Evolutionary conservation across 1,284 basidiomycete species (phyloP).

Genomic region (Sporisorium iseilematis-ciliati): DNA sequence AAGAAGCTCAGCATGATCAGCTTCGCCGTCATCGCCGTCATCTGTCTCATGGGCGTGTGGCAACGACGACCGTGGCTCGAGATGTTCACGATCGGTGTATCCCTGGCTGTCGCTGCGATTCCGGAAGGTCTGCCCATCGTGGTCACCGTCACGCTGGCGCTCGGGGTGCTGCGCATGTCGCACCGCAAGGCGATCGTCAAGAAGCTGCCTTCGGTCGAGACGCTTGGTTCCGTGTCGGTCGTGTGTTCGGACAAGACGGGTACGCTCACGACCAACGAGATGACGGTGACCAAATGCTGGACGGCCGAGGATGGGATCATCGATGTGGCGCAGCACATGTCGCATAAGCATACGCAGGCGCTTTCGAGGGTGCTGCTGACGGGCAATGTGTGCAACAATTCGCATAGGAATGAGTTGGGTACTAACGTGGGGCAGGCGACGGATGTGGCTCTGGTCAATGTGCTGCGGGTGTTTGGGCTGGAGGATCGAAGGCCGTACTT

Average conservation of each 20-base stretch:
- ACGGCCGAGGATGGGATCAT: conserved; percentile 82
- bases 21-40: conserved; percentile 91
- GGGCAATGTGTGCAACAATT: conserved; percentile 74
- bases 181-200: conserved; percentile 96
- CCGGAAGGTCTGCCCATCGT: conserved; percentile 97
- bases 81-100: conserved; percentile 99
- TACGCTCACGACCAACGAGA: conserved; percentile 94
- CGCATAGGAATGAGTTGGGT: conserved; percentile 79
- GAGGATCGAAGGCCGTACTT: conserved; percentile 80
- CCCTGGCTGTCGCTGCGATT: conserved; percentile 94
- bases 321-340: conserved; percentile 72
- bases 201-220: conserved; percentile 93
- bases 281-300: conserved; percentile 90
- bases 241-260: conserved; percentile 98
- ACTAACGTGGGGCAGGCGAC: conserved; percentile 88
- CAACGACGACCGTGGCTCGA: conserved; percentile 92
- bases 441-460: conserved; percentile 90
- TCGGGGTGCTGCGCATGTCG: conserved; percentile 93
- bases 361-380: conserved; percentile 79
- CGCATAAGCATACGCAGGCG: conserved; percentile 69
- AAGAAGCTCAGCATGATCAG: conserved; percentile 89
- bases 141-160: conserved; percentile 93
- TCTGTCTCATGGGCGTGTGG: conserved; percentile 88
- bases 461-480: conserved; percentile 79
- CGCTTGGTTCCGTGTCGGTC: conserved; percentile 91